Percentiles rank a stretch among this genome's conserved stretches.
Conservation (phyloP, 805 yeast genomes). For the Saccharomycopsis capsularis region DNA sequence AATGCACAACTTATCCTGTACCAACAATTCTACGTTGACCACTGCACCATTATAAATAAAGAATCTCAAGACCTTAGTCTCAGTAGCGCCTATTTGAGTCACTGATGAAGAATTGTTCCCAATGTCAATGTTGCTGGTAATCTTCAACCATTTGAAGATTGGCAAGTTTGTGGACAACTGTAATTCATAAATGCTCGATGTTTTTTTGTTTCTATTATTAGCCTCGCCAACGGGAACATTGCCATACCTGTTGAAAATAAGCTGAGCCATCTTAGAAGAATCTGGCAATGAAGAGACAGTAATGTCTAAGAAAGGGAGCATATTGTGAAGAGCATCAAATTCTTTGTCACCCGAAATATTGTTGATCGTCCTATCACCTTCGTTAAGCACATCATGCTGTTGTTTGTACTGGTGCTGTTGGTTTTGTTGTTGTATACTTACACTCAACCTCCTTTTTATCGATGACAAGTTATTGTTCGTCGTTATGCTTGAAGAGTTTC, state of each 20-base stretch:
- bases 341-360: too few species aligned
- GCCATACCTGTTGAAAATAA: neutral
- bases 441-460: neutral
- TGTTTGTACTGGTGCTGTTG: neutral
- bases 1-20: slow-evolving; percentile 9
- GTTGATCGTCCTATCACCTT: too few species aligned
- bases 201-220: neutral
- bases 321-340: too few species aligned
- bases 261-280: neutral
- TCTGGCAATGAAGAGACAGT: neutral
- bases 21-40: slow-evolving; percentile 7
- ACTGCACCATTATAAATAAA: slow-evolving; percentile 15
- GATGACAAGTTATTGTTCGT: neutral
- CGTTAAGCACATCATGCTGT: too few species aligned
- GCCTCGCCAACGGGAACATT: neutral
- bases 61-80: slow-evolving; percentile 5
- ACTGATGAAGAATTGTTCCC: neutral
- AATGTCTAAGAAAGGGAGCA: neutral
- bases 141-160: neutral
- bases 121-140: neutral
- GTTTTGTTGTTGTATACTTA: neutral
- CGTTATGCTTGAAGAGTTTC: too few species aligned
- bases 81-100: neutral
- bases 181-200: slow-evolving; percentile 9
- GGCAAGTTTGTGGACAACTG: slow-evolving; percentile 11